Percentiles rank a stretch among this genome's conserved stretches.
Conservation (phyloP, 2,329 filamentous ascomycete genomes). For the Exophiala oligosperma region DNA sequence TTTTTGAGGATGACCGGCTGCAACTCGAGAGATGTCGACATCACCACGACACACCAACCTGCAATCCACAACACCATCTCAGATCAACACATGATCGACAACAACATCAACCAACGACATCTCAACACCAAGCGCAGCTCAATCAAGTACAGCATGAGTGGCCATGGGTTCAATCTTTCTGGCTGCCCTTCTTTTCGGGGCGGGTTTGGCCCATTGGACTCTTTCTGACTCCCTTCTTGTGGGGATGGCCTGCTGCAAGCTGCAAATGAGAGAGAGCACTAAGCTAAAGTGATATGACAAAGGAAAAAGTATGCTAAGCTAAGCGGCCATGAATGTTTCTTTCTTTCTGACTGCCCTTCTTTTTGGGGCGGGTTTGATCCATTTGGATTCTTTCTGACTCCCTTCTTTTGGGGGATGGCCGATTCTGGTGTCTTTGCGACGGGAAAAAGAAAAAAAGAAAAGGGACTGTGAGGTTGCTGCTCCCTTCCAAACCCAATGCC, state of each 20-base stretch:
- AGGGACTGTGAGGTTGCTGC: too few species aligned
- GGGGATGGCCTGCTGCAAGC: neutral
- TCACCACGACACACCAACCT: too few species aligned
- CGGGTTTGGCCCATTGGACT: neutral
- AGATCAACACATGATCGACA: too few species aligned
- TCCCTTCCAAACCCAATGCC: too few species aligned
- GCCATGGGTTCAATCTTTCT: neutral
- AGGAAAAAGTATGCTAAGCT: neutral
- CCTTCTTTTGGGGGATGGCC: slow-evolving; percentile 4
- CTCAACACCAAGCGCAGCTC: neutral
- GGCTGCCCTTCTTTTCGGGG: slow-evolving; percentile 1
- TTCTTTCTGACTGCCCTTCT: slow-evolving; percentile 1
- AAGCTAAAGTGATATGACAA: neutral
- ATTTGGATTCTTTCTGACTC: slow-evolving; percentile 1
- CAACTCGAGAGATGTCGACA: too few species aligned
- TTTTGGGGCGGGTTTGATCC: neutral
- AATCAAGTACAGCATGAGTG: neutral
- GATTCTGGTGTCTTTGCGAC: slow-evolving; percentile 1
- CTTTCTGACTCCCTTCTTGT: slow-evolving; percentile 2
- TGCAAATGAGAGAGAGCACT: neutral
- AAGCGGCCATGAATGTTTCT: neutral
- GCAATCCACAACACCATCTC: too few species aligned
- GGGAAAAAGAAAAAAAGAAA: neutral
- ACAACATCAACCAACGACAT: too few species aligned
- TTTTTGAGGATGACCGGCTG: neutral